Conservation (phyloP, 2,329 filamentous ascomycete genomes). For the Verticillium alfalfae region DNA sequence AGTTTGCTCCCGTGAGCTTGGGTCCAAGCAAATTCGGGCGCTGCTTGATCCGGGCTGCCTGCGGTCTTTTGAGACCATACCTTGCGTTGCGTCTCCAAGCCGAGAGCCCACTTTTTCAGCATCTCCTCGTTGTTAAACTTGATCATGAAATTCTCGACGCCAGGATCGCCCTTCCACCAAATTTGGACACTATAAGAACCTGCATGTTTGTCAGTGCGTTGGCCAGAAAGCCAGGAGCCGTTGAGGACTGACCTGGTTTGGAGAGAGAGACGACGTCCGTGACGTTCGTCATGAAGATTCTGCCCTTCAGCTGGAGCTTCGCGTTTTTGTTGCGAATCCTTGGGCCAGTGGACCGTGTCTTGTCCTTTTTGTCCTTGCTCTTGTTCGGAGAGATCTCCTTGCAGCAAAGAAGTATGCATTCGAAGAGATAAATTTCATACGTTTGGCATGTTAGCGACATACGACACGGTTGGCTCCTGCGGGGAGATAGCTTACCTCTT, state of each 20-base stretch:
- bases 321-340: constrained; percentile 61
- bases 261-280: constrained; percentile 85
- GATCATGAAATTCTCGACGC: constrained; percentile 94
- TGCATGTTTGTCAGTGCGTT: constrained; percentile 31
- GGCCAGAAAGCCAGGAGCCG: constrained; percentile 3
- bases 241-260: constrained; percentile 70
- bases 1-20: constrained; percentile 58
- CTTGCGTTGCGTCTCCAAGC: constrained; percentile 73
- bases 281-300: constrained; percentile 99
- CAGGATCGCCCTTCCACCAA: constrained; percentile 96
- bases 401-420: constrained; percentile 91
- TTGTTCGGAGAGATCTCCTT: constrained; percentile 90
- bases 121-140: constrained; percentile 86
- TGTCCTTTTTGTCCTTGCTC: constrained; percentile 70
- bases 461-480: not conserved
- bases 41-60: constrained; percentile 39
- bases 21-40: constrained; percentile 78
- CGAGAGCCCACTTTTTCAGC: constrained; percentile 86
- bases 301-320: constrained; percentile 89
- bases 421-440: constrained; percentile 98
- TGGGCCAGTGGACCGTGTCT: constrained; percentile 48
- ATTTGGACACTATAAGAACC: constrained; percentile 95
- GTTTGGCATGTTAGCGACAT: constrained; percentile 27
- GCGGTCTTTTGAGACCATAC: constrained; percentile 46
- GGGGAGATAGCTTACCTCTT: constrained; percentile 59